A percentile compares a stretch with the other conserved stretches of the same genome.
These are phyloP conservation scores for Pseudocercospora macadamiae DNA, from an alignment of 2,329 filamentous ascomycete species.

Conservation along the genomic window DNA sequence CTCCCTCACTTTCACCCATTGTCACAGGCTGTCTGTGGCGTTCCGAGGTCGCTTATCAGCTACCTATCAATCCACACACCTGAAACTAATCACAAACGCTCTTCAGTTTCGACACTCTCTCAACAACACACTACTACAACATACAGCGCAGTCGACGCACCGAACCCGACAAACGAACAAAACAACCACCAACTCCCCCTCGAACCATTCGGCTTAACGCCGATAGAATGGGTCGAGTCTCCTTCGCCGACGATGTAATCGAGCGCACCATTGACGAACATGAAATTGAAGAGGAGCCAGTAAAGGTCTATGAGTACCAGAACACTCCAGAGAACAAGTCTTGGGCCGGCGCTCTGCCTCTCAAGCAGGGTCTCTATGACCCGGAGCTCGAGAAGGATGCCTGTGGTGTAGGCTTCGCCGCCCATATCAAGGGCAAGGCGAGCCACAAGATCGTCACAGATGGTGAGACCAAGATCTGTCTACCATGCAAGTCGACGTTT, in stretches of 20 bases:
- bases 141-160: constrained; percentile 9
- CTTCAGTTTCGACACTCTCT: not conserved
- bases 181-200: constrained; percentile 15
- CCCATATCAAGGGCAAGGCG: constrained; percentile 94
- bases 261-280: constrained; percentile 44
- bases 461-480: constrained; percentile 64
- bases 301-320: constrained; percentile 80
- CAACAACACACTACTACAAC: constrained; percentile 4
- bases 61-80: not conserved
- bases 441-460: constrained; percentile 99
- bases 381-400: constrained; percentile 97
- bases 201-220: constrained; percentile 50
- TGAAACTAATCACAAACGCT: not conserved
- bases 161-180: constrained; percentile 6
- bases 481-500: not conserved
- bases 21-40: constrained; percentile 12
- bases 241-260: constrained; percentile 56
- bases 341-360: constrained; percentile 91
- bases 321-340: constrained; percentile 77
- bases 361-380: constrained; percentile 99
- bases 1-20: constrained; percentile 11
- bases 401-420: constrained; percentile 98
- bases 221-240: constrained; percentile 59
- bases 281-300: constrained; percentile 57
- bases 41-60: constrained; percentile 4